Base-by-base conservation (phyloP, 164 flowering plant species). In the Houttuynia cordata region DNA sequence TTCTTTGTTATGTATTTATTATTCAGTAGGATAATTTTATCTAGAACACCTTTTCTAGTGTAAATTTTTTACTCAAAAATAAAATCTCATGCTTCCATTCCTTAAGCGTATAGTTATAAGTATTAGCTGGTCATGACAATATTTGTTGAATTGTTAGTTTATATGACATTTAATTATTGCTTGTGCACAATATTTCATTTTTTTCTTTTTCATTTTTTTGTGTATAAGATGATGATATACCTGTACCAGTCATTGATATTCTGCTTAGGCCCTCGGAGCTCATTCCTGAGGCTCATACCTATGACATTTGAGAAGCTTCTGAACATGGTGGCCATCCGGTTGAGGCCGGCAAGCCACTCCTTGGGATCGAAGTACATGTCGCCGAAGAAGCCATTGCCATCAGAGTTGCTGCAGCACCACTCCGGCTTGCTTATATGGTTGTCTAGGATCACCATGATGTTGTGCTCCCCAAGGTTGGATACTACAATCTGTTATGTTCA, bases 231-330 rank as follows among this genome's bases (percentile, higher is more conserved):
- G 2, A 45, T 45, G 49, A 8, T 24, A 30, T 80, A 91, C 94
- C 72, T 87, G 82, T 76, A 89, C 96, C 96, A 89, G 61, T 70
- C 83, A 0, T 62, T 62, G 1, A 65, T 68, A 50, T 81, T 92
- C 63, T 87, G 87, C 68, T 61, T 84, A 7, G 85, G 73, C 7
- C 98, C 96, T 24, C 96, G 76, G 41, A 84, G 96, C 71, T 92
- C 96, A 59, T 92, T 92, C 71, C 98, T 83, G 60, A 89, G 68
- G 74, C 96, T 92, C 96, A 92, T 84, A 25, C 80, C 96, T 9
- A 89, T 75, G 8, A 92, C 92, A 73, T 81, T 69, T 24, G 71
- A 9, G 13, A 71, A 70, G 50, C 68, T 73, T 0, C 70, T 82
- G 64, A 86, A 91, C 68, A 84, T 53, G 51, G 81, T 73, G 40